These are phyloP conservation scores for Trametes punicea DNA, from an alignment of 768 basidiomycete species.

Conservation along the genomic window DNA sequence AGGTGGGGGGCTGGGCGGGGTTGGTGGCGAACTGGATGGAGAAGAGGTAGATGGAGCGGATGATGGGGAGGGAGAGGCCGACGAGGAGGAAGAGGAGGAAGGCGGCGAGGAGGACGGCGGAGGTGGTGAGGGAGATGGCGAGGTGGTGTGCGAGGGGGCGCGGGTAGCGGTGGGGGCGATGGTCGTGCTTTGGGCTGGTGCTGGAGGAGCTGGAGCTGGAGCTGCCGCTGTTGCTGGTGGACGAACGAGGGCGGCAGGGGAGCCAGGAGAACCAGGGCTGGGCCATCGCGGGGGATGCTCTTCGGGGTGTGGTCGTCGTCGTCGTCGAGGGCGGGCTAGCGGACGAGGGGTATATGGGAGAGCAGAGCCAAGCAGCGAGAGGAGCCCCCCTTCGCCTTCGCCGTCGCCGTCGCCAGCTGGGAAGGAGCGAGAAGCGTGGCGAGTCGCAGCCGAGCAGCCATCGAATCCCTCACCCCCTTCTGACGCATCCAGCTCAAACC, in stretches of 20 bases:
- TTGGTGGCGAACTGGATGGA: constrained; percentile 38
- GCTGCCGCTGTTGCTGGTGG: constrained; percentile 2
- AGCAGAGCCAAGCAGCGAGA: too few relatives aligned
- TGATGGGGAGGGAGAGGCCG: constrained; percentile 71
- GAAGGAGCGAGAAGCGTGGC: too few relatives aligned
- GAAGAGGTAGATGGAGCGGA: constrained; percentile 64
- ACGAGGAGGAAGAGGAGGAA: constrained; percentile 78
- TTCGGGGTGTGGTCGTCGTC: not conserved
- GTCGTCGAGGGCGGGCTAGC: not conserved
- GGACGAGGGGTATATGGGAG: too few relatives aligned
- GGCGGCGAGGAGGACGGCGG: constrained; percentile 49
- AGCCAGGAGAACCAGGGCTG: not conserved
- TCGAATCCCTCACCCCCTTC: too few relatives aligned
- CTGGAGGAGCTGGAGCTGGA: constrained; percentile 3
- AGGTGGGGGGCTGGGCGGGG: constrained; percentile 38
- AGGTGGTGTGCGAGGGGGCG: constrained; percentile 36
- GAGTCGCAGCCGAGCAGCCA: too few relatives aligned
- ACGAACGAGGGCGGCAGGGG: not conserved
- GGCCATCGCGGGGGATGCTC: constrained; percentile 1
- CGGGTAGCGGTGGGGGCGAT: constrained; percentile 4
- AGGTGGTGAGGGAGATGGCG: constrained; percentile 44
- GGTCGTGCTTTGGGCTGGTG: not conserved
- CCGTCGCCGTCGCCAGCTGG: too few relatives aligned
- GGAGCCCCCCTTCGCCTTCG: too few relatives aligned
- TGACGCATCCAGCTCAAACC: too few relatives aligned